Evolutionary conservation across 1,139 yeast genomes (phyloP), one percentile per base, ranked within the genome.

Genomic region (Geotrichum klebahnii): DNA sequence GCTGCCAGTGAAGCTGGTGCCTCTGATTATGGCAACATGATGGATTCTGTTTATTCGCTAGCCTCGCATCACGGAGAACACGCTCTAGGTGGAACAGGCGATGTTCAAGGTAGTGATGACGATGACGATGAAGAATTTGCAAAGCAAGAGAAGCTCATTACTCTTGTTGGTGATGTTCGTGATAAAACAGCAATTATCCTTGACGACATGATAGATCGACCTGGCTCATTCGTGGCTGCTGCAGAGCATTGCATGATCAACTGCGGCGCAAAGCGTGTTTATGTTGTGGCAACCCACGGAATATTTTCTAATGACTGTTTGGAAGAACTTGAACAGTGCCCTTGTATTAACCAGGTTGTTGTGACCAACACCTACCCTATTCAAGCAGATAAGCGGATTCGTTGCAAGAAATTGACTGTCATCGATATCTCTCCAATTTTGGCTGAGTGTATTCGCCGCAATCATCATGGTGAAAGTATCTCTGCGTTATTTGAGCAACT

Each of bases 401-500:
- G 72, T 46, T 76, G 80, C 55, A 70, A 77, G 53, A 88, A 89
- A 66, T 76, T 92, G 61, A 82, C 81, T 9, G 85, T 88, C 46
- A 92, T 92, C 62, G 98, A 92, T 65, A 95, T 94, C 44, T 85
- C 96, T 48, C 84, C 95, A 22, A 90, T 92, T 51, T 85, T 92
- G 65, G 97, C 98, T 32, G 99, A 92, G 72, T 92, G 97, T 70
- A 92, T 92, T 57, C 82, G 99, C 73, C 84, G 98, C 73, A 96
- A 90, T 67, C 98, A 92, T 68, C 90, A 90, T 62, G 98, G 97
- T 65, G 97, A 90, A 71, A 84, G 95, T 57, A 90, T 90, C 57
- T 85, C 95, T 32, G 96, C 89, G 33, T 73, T 90, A 60, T 90
- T 90, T 66, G 96, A 89, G 67, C 88, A 95, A 40, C 75, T 40